Evolutionary conservation across 2,329 filamentous ascomycete genomes (phyloP), one percentile per base, ranked within the genome.

Genomic region (Xylaria sp.): DNA sequence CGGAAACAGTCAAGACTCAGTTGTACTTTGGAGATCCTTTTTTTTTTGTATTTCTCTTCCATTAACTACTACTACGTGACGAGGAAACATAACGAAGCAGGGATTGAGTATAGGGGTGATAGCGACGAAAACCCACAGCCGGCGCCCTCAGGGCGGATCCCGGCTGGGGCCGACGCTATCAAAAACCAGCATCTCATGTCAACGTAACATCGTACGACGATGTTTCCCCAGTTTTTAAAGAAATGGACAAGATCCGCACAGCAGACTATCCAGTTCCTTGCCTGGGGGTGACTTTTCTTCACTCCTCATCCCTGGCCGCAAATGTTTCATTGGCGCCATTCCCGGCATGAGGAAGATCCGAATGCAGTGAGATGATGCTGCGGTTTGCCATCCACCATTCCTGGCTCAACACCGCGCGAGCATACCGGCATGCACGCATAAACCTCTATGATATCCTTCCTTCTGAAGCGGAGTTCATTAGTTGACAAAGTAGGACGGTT

Each of bases 311-410:
- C 63, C 10, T 33, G 56, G 61, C 13, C 38, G 59, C 60, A 56
- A 65, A 63, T 63, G 23, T 65, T 68, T 68, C 67, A 42, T 71
- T 69, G 63, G 65, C 66, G 49, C 64, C 59, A 6, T 33, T 53
- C 23, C 53, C 26, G 51, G 53, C 56, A 66, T 48, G 38, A 67
- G 61, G 59, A 61, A 66, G 70, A 67, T 75, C 70, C 67, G 70
- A 73, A 67, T 71, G 76, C 73, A 77, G 74, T 76, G 76, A 77
- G 75, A 76, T 72, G 74, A 71, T 74, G 71, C 75, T 76, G 72
- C 75, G 28, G 56, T 64, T 65, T 69, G 66, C 67, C 71, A 59
- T 72, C 68, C 68, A 68, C 71, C 67, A 36, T 62, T 71, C 72
- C 72, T 72, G 63, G 58, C 68, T 68, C 66, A 67, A 51, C 66